Base-by-base conservation (phyloP, 805 yeast species). In the Saturnispora mendoncae region DNA sequence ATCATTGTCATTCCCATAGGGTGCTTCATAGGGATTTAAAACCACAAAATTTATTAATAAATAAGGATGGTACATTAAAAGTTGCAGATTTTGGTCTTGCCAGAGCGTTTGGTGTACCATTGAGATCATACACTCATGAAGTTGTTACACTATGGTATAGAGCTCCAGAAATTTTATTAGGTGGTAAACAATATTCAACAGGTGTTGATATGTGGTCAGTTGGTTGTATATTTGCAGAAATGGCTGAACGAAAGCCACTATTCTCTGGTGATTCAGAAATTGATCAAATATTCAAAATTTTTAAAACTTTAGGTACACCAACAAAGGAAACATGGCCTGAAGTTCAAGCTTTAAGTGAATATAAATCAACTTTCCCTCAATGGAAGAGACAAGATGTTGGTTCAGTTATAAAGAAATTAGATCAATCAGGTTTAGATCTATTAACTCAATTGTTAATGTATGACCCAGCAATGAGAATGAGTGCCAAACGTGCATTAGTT, bases 131-230 rank as follows among this genome's bases (percentile, higher is more conserved):
- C 57, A 90, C 98, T 10, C 97, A 92, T 64, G 98, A 92, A 61
- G 97, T 92, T 36, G 98, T 92, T 37, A 92, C 98, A 0, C 67
- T 92, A 51, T 92, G 98, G 98, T 92, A 92, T 61, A 72, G 98
- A 51, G 86, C 97, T 0, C 98, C 98, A 3, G 98, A 92, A 64
- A 85, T 92, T 43, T 67, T 92, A 46, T 73, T 92, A 49, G 98
- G 98, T 12, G 96, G 97, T 3, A 84, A 94, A 51, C 97, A 92
- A 56, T 92, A 92, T 62, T 85, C 96, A 27, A 92, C 97, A 0
- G 97, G 97, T 15, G 96, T 92, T 39, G 98, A 92, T 61, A 87
- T 92, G 83, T 92, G 98, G 98, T 85, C 96, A 9, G 84, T 90
- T 46, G 98, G 98, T 13, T 88, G 97, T 58, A 92, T 92, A 36